phyloP scores from a whole-genome alignment of 192 early-diverging fungal species.

The Phlyctochytrium bullatum region DNA sequence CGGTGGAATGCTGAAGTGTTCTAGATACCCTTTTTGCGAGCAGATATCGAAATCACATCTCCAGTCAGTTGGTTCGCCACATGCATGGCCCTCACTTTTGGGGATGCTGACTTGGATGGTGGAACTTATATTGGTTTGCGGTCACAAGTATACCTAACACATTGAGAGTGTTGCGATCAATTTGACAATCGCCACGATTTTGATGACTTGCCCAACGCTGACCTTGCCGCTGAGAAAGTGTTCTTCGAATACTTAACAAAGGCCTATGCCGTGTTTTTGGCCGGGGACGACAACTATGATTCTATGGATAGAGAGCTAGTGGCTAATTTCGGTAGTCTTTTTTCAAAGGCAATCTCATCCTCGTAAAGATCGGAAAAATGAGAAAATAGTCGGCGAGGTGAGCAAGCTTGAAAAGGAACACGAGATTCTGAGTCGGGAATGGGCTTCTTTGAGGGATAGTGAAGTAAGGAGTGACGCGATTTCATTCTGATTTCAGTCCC shows the following conservation, averaged over 20 bases:
- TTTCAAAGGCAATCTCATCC: background rate
- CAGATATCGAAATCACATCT: slow-evolving; percentile 71
- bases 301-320: slow-evolving; percentile 57
- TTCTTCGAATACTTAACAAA: slow-evolving; percentile 70
- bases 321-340: slow-evolving; percentile 50
- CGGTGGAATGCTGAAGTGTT: slow-evolving; percentile 21
- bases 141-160: background rate
- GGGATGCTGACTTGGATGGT: slow-evolving; percentile 77
- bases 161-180: slow-evolving; percentile 52
- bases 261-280: slow-evolving; percentile 65
- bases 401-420: slow-evolving; percentile 45
- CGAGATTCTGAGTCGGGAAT: slow-evolving; percentile 50
- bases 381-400: slow-evolving; percentile 40
- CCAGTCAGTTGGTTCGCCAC: slow-evolving; percentile 61
- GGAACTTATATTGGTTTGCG: slow-evolving; percentile 57
- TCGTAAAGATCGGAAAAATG: slow-evolving; percentile 51
- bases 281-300: slow-evolving; percentile 62
- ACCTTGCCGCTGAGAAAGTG: slow-evolving; percentile 50
- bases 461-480: slow-evolving; percentile 42
- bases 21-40: slow-evolving; percentile 58
- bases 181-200: slow-evolving; percentile 33
- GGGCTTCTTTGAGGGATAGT: slow-evolving; percentile 34
- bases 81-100: slow-evolving; percentile 68
- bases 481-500: slow-evolving; percentile 38
- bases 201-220: slow-evolving; percentile 17